Evolutionary conservation across 2,329 filamentous ascomycete genomes (phyloP), one percentile per base, ranked within the genome.

Genomic region (Alternaria sp.): DNA sequence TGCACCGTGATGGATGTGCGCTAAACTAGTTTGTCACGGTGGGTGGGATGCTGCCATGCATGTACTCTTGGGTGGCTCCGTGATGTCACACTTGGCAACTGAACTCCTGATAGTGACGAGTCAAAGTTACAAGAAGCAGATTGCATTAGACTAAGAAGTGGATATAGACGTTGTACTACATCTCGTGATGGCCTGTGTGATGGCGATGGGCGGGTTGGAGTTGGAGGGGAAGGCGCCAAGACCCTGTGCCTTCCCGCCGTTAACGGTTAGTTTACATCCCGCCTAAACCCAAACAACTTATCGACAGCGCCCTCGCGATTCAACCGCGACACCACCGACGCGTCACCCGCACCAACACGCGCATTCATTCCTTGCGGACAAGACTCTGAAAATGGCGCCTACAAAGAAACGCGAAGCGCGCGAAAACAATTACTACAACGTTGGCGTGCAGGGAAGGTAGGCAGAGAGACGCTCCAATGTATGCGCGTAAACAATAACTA

Each of bases 351-450:
- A 55, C 51, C 26, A 65, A 53, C 44, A 64, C 43, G 71, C 73
- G 71, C 72, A 67, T 20, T n/a, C 51, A 25, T 20, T 9, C 10
- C 14, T 50, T 21, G 33, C 53, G 55, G 61, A 33, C 55, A 26
- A 11, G 23, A 6, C 6, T 25, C 7, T 3, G 45, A 66, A 21
- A 10, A 80, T 80, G 78, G 76, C 78, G 63, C 78, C 78, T 4
- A 65, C 68, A 41, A 70, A 73, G 20, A 78, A 77, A 65, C 77
- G 77, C 72, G 78, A 79, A 65, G 75, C 71, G 65, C 79, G 79
- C 74, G 78, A 79, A 51, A 80, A 80, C 45, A 72, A 80, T 46
- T 81, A 72, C 68, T 81, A 79, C 67, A 71, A 81, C 68, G 74
- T 80, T 44, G 79, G 79, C 23, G 78, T 80, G 3, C 79, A 81